A percentile compares a stretch with the other conserved stretches of the same genome.
Evolutionary conservation across 1,139 yeast species (phyloP).

Genomic region (Geotrichum reessii): DNA sequence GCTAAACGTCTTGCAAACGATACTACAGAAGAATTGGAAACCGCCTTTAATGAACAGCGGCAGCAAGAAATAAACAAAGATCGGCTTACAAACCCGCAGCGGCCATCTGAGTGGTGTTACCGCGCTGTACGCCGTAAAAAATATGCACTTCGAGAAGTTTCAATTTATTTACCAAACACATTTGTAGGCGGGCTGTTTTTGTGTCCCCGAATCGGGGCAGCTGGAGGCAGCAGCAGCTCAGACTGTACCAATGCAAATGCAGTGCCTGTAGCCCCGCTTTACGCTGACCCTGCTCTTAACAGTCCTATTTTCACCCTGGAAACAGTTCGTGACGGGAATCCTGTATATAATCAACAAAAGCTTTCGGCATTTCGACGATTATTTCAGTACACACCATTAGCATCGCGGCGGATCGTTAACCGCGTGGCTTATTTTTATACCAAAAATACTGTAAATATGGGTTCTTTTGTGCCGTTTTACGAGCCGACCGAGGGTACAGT

Average conservation of each 20-base stretch:
- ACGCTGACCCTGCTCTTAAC: slow-evolving; percentile 45
- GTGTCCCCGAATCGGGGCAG: slow-evolving; percentile 38
- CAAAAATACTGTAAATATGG: slow-evolving; percentile 29
- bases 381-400: background rate
- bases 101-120: slow-evolving; percentile 41
- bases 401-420: slow-evolving; percentile 36
- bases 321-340: slow-evolving; percentile 2
- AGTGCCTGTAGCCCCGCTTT: slow-evolving; percentile 51
- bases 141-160: slow-evolving; percentile 47
- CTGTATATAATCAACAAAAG: background rate
- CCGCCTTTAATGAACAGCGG: background rate
- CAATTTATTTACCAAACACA: slow-evolving; percentile 53
- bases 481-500: slow-evolving; percentile 39
- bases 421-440: slow-evolving; percentile 57
- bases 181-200: slow-evolving; percentile 63
- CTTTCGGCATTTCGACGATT: background rate
- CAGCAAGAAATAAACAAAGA: background rate
- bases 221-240: slow-evolving; percentile 22
- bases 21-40: background rate
- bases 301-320: slow-evolving; percentile 29
- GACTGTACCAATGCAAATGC: slow-evolving; percentile 32
- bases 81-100: background rate
- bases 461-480: slow-evolving; percentile 22
- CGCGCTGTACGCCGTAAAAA: slow-evolving; percentile 59
- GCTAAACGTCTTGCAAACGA: background rate